A percentile compares a stretch with the other conserved stretches of the same genome.
Conservation (phyloP, 176 grass and related monocot species). For the Oryza meyeriana region DNA sequence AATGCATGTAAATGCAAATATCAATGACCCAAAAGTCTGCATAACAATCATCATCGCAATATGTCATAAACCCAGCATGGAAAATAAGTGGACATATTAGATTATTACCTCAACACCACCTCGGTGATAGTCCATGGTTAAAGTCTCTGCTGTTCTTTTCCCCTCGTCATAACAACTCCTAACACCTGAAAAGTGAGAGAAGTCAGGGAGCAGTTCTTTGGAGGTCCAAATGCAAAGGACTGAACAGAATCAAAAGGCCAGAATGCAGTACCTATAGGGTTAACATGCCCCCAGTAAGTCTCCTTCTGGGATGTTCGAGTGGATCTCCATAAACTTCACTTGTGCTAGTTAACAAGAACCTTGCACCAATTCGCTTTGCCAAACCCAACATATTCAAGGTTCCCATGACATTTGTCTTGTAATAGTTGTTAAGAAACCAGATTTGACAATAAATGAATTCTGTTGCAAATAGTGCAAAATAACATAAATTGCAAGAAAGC, state of each 20-base stretch:
- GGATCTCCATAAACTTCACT: conserved; percentile 97
- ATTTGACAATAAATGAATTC: not conserved
- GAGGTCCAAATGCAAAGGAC: not conserved
- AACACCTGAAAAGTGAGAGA: conserved; percentile 45
- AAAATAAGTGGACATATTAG: not conserved
- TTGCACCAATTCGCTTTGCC: conserved; percentile 85
- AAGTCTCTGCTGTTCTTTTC: conserved; percentile 81
- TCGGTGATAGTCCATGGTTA: conserved; percentile 82
- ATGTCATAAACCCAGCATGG: not conserved
- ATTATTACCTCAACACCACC: conserved; percentile 66
- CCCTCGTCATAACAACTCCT: conserved; percentile 90
- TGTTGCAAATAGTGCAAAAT: not conserved
- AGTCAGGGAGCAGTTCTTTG: not conserved
- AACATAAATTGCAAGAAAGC: not conserved
- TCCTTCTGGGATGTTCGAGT: conserved; percentile 95
- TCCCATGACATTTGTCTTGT: conserved; percentile 98
- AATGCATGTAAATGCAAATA: not conserved
- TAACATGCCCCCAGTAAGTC: conserved; percentile 94
- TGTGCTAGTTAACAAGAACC: conserved; percentile 89
- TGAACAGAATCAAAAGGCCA: not conserved
- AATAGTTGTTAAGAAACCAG: conserved; percentile 42
- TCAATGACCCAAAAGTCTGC: not conserved
- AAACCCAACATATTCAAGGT: conserved; percentile 97
- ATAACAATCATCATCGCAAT: not conserved
- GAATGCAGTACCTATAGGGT: conserved; percentile 70